Evolutionary conservation across 2,329 filamentous ascomycete species (phyloP), one percentile per base, ranked within the genome.

Genomic region (Epichloe sp.): DNA sequence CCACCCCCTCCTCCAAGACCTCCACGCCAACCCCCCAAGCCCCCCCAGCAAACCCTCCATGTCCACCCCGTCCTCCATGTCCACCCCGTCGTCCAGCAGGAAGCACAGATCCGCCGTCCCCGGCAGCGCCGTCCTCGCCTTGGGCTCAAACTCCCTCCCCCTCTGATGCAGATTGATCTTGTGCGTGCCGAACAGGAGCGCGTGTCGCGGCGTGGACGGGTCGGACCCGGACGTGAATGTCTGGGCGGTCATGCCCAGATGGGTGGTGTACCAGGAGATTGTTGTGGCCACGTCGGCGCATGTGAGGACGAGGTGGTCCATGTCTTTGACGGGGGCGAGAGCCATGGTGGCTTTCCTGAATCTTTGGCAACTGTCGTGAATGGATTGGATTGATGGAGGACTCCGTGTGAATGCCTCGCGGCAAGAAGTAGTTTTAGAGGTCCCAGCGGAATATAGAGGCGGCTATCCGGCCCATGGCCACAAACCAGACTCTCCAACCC

Each of bases 251-350:
- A 83, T 83, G 50, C 79, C 79, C 1, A 82, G 70, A 52, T 73
- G 65, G 3, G 66, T 66, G 1, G 70, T 71, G 65, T 82, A 83
- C 70, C 79, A 83, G 37, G 66, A 57, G 34, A 74, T 66, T 0
- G 76, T 79, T 10, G 64, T 64, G 5, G 68, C 60, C 4, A 82
- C 68, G 52, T 71, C 71, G 40, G 67, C 65, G 54, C 78, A 78
- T 1, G 79, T 83, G 17, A 83, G 68, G 53, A 83, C 79, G 8
- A 83, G 63, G 56, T 83, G 79, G 61, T 83, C 79, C 14, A 83
- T 66, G 8, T 76, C 72, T 48, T 65, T 70, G 53, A 72, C 66
- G 23, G 61, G 50, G 0, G 60, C 58, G 31, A 57, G 51, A 5
- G 56, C 53, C 3, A 42, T 31, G 31, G 7, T 31, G 31, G 31